Conservation (phyloP, 2,329 filamentous ascomycete genomes). For the Trichoderma oligosporum region DNA sequence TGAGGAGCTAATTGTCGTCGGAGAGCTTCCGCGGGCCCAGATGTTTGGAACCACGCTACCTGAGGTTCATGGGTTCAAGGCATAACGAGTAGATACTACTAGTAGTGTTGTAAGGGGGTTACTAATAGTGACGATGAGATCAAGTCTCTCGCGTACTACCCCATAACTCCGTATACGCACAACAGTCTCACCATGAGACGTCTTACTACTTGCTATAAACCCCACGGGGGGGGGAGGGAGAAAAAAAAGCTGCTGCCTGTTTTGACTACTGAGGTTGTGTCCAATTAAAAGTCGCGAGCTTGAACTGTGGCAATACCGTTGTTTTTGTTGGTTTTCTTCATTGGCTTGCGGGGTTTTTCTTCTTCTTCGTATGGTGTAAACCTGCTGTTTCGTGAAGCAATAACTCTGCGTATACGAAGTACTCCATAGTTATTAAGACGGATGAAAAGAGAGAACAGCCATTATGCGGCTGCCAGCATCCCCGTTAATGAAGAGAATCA, state of each 20-base stretch:
- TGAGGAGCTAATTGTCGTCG: slow-evolving; percentile 11
- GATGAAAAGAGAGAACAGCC: not conserved
- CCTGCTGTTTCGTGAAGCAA: not conserved
- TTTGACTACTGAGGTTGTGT: not conserved
- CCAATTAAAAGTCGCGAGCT: not conserved
- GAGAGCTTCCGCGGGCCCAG: slow-evolving; percentile 18
- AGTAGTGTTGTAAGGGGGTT: no score
- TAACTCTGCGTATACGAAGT: no score
- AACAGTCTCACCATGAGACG: not conserved
- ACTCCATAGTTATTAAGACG: no score
- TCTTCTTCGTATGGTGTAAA: not conserved
- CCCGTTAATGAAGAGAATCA: not conserved
- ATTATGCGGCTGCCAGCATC: slow-evolving; percentile 4
- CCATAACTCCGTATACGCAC: no score
- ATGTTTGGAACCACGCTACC: not conserved
- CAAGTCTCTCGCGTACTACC: not conserved
- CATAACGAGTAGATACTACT: no score
- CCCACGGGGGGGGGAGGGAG: slow-evolving; percentile 9
- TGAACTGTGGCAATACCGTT: slow-evolving; percentile 10
- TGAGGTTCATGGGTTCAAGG: no score
- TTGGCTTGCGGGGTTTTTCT: slow-evolving; percentile 2
- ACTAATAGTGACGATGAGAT: not conserved
- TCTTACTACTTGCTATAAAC: not conserved
- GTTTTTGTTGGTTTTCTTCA: not conserved
- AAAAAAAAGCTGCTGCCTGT: slow-evolving; percentile 13